phyloP scores from a whole-genome alignment of 208 protist species.

The Perkinsela sp. region DNA sequence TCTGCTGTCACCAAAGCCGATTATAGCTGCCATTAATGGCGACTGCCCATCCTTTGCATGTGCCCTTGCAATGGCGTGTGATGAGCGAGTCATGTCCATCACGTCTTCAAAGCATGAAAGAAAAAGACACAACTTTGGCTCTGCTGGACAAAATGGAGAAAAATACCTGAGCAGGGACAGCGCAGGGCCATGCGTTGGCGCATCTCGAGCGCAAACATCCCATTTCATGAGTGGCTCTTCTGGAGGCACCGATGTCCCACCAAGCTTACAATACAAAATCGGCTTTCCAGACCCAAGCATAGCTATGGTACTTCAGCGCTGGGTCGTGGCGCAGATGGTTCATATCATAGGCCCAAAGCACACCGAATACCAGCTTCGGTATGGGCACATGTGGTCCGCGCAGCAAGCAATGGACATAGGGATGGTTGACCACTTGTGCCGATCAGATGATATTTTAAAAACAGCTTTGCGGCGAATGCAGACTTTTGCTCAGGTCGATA shows the following conservation, averaged over 20 bases:
- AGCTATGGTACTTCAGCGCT: background rate
- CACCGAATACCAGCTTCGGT: background rate
- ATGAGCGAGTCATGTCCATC: constrained; percentile 37
- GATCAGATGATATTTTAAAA: background rate
- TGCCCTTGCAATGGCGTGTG: constrained; percentile 31
- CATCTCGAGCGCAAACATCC: background rate
- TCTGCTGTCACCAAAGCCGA: constrained; percentile 15
- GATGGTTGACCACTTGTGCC: background rate
- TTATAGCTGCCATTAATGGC: constrained; percentile 37
- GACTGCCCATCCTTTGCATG: constrained; percentile 37
- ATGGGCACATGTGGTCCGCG: background rate
- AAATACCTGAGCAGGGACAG: background rate
- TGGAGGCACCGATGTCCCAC: background rate
- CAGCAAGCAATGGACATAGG: background rate
- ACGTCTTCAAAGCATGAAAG: constrained; percentile 1
- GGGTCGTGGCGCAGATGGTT: background rate
- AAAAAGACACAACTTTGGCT: background rate
- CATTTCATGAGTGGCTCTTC: background rate
- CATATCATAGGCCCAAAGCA: background rate
- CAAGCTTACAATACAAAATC: background rate
- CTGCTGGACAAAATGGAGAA: background rate
- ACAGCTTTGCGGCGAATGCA: background rate
- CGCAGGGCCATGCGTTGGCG: background rate
- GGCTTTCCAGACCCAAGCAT: background rate
- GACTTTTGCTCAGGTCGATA: background rate